phyloP scores from a whole-genome alignment of 2,329 filamentous ascomycete species.

The Septoria linicola region DNA sequence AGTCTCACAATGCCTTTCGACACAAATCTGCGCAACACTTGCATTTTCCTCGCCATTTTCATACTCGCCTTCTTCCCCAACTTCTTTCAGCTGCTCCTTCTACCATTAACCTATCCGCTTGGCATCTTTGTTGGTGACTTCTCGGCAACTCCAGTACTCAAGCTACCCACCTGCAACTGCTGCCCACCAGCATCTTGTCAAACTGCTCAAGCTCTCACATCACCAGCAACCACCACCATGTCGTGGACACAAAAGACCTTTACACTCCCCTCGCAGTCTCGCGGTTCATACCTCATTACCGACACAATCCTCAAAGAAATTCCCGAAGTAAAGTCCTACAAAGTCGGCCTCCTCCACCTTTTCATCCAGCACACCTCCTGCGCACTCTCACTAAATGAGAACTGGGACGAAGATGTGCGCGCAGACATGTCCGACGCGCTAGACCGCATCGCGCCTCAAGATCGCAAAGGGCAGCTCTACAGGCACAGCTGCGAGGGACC shows the following conservation, averaged over 20 bases:
- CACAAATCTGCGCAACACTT: constrained; percentile 38
- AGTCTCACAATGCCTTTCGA: constrained; percentile 29
- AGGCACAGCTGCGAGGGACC: constrained; percentile 79
- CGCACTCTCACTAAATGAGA: constrained; percentile 89
- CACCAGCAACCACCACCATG: constrained; percentile 35
- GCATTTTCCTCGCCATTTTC: constrained; percentile 51
- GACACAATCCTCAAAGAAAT: constrained; percentile 68
- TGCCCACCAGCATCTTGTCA: constrained; percentile 35
- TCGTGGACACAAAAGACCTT: constrained; percentile 84
- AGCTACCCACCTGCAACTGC: constrained; percentile 36
- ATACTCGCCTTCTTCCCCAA: constrained; percentile 52
- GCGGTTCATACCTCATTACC: constrained; percentile 89
- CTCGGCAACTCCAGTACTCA: constrained; percentile 30
- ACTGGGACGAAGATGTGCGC: constrained; percentile 81
- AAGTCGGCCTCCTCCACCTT: constrained; percentile 79
- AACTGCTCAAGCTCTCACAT: constrained; percentile 25
- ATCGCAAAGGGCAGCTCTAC: constrained; percentile 64
- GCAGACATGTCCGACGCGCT: constrained; percentile 87
- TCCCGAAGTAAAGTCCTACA: constrained; percentile 79
- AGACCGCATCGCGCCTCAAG: constrained; percentile 84
- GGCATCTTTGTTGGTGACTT: constrained; percentile 37
- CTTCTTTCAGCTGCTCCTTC: constrained; percentile 44
- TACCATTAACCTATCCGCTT: constrained; percentile 31
- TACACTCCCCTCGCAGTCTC: constrained; percentile 70
- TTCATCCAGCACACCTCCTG: constrained; percentile 96